Evolutionary conservation across 176 grass and related monocot genomes (phyloP).

Genomic region (Chrysopogon serrulatus): DNA sequence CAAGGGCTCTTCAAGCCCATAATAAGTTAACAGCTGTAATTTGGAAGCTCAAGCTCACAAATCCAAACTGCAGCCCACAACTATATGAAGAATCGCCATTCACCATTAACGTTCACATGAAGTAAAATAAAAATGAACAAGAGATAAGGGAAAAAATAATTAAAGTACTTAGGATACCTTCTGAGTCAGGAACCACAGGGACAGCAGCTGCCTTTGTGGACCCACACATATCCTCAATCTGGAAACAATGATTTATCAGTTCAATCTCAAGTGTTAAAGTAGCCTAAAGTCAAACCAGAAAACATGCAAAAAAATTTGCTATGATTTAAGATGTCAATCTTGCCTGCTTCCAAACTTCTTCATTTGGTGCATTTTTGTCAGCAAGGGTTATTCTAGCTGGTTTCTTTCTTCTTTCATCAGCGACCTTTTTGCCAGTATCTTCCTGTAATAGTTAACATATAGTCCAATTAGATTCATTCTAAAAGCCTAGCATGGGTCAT

Average conservation of each 20-base stretch:
- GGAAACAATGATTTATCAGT: slow-evolving; percentile 34
- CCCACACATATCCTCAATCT: slow-evolving; percentile 92
- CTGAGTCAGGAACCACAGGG: slow-evolving; percentile 91
- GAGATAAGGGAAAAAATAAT: slow-evolving; percentile 1
- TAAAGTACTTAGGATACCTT: slow-evolving; percentile 51
- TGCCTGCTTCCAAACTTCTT: slow-evolving; percentile 97
- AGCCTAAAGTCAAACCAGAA: slow-evolving; percentile 1
- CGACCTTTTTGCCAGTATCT: slow-evolving; percentile 92
- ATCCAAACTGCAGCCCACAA: neutral
- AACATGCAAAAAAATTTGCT: neutral
- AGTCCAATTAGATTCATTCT: neutral
- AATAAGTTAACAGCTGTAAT: neutral
- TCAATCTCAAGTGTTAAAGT: neutral
- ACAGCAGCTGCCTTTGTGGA: slow-evolving; percentile 69
- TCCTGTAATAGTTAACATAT: slow-evolving; percentile 50
- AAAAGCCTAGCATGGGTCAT: neutral
- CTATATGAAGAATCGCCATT: neutral
- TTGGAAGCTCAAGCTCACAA: slow-evolving; percentile 5
- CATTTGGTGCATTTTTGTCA: slow-evolving; percentile 99
- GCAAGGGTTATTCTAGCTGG: slow-evolving; percentile 89
- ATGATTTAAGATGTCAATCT: slow-evolving; percentile 13
- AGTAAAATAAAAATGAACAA: neutral
- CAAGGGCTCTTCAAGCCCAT: neutral
- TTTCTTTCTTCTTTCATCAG: slow-evolving; percentile 84
- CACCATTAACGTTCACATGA: neutral